A percentile compares a stretch with the other conserved stretches of the same genome.
These are phyloP conservation scores for Paraurostyla sp. DNA, from an alignment of 73 alveolate species.

Conservation along the genomic window DNA sequence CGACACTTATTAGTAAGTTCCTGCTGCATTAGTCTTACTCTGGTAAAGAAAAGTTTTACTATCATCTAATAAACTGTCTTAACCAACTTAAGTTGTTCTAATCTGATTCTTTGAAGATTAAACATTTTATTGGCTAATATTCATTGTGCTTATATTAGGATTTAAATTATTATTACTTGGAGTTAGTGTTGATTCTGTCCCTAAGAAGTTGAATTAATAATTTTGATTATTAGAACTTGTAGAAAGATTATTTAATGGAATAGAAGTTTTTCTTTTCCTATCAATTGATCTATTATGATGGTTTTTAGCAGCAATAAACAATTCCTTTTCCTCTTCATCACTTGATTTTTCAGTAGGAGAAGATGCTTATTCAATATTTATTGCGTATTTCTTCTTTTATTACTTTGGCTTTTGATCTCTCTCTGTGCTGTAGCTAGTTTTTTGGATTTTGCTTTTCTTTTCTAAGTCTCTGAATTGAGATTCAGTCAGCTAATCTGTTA, in stretches of 20 bases:
- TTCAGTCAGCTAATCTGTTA: constrained; percentile 11
- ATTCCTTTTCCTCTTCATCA: constrained; percentile 18
- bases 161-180: constrained; percentile 46
- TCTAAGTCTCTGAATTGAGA: constrained; percentile 37
- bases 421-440: not conserved
- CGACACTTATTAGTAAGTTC: not conserved
- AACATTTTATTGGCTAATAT: not conserved
- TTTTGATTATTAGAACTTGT: not conserved
- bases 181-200: constrained; percentile 24
- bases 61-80: constrained; percentile 7
- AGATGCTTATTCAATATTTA: not conserved
- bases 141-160: no score
- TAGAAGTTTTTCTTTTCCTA: not conserved
- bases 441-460: constrained; percentile 5
- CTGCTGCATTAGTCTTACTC: not conserved
- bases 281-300: constrained; percentile 14
- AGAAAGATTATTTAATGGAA: no score
- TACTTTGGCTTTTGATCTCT: not conserved
- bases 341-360: not conserved
- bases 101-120: not conserved
- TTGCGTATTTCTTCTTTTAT: not conserved
- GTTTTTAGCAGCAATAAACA: not conserved
- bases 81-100: not conserved
- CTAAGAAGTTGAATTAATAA: not conserved
- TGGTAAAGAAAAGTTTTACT: not conserved